A percentile compares a stretch with the other conserved stretches of the same genome.
phyloP scores from a whole-genome alignment of 805 yeast genomes.

The Nakazawaea peltata region DNA sequence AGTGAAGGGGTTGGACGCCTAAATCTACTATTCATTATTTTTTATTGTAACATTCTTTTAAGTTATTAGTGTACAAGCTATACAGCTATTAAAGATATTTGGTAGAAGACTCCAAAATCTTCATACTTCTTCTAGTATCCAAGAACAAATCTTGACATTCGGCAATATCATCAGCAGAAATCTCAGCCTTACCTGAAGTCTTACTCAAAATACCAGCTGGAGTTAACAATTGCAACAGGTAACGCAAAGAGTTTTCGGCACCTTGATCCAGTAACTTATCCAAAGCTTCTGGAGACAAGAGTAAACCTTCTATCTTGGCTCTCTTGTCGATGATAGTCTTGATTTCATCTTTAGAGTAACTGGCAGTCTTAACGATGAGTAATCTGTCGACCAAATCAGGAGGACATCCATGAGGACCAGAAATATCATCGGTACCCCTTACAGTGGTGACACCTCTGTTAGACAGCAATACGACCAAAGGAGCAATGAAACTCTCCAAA shows the following conservation, averaged over 20 bases:
- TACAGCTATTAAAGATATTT: constrained; percentile 11
- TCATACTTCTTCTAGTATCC: constrained; percentile 78
- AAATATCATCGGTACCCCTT: constrained; percentile 80
- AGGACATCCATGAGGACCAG: constrained; percentile 95
- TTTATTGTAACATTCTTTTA: no score
- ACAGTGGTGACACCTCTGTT: constrained; percentile 91
- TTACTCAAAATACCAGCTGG: constrained; percentile 84
- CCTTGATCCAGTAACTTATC: constrained; percentile 71
- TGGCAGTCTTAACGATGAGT: constrained; percentile 84
- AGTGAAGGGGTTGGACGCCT: no score
- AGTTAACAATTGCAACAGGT: constrained; percentile 82
- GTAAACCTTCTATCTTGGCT: constrained; percentile 67
- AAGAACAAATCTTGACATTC: constrained; percentile 78
- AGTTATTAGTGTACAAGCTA: no score
- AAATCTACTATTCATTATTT: no score
- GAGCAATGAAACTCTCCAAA: constrained; percentile 84
- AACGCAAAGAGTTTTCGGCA: constrained; percentile 72
- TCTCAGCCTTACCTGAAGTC: constrained; percentile 63
- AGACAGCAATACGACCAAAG: constrained; percentile 92
- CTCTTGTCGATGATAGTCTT: constrained; percentile 76
- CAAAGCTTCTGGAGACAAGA: constrained; percentile 60
- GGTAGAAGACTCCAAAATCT: constrained; percentile 45
- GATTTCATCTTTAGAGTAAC: constrained; percentile 81
- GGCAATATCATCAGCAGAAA: constrained; percentile 63
- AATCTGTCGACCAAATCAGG: constrained; percentile 89